A percentile compares a stretch with the other conserved stretches of the same genome.
These are phyloP conservation scores for Chlorociboria aeruginascens DNA, from an alignment of 495 filamentous ascomycete species.

Conservation along the genomic window DNA sequence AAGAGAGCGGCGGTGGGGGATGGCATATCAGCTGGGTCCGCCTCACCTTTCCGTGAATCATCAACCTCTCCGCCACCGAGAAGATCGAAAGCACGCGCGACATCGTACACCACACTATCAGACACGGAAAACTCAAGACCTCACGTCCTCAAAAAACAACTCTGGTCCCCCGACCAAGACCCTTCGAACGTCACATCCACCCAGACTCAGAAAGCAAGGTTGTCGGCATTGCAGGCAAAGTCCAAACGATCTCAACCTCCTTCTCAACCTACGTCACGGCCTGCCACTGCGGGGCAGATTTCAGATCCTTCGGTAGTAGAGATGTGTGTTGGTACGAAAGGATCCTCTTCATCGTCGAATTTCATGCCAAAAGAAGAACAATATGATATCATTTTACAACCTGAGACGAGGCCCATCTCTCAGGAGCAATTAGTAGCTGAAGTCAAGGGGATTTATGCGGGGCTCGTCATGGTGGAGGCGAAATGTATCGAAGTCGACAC, in stretches of 20 bases:
- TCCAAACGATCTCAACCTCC: background rate
- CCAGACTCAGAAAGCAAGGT: constrained; percentile 4
- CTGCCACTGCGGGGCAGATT: background rate
- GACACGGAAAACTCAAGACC: constrained; percentile 1
- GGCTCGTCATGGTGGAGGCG: constrained; percentile 65
- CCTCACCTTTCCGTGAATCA: constrained; percentile 1
- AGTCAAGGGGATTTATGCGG: constrained; percentile 65
- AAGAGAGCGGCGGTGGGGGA: constrained; percentile 11
- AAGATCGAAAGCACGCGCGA: constrained; percentile 10
- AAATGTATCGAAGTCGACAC: constrained; percentile 63
- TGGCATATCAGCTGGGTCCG: constrained; percentile 12
- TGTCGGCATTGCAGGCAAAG: background rate
- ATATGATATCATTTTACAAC: constrained; percentile 29
- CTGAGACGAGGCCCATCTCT: constrained; percentile 56
- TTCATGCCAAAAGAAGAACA: background rate
- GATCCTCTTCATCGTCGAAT: too few relatives aligned
- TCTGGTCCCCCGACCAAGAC: constrained; percentile 9
- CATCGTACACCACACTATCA: background rate
- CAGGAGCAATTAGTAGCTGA: constrained; percentile 61
- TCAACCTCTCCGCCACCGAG: constrained; percentile 6
- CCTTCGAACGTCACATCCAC: constrained; percentile 6
- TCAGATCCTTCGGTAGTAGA: too few relatives aligned
- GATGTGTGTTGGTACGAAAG: too few relatives aligned
- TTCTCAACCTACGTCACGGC: background rate
- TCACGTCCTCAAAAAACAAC: background rate